Evolutionary conservation across 179 eudicot genomes (phyloP).

Genomic region (Silene noctiflora): DNA sequence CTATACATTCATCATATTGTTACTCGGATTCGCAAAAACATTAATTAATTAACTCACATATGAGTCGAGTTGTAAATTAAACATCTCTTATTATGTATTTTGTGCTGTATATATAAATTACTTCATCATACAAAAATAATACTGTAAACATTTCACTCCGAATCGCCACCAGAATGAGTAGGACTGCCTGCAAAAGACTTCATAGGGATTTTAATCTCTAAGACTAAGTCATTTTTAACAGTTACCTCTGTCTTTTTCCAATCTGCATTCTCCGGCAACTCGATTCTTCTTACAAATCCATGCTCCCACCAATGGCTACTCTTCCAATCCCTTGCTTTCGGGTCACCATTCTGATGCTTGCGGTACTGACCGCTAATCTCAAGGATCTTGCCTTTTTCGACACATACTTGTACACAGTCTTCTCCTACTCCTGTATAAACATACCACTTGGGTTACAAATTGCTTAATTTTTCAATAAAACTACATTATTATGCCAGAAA

Average conservation of each 20-base stretch:
- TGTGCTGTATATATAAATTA: conserved; percentile 20
- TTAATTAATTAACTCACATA: background rate
- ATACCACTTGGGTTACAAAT: no score
- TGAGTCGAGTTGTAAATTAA: conserved; percentile 1
- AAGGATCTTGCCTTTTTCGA: conserved; percentile 68
- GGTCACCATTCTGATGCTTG: conserved; percentile 40
- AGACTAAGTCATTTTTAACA: conserved; percentile 36
- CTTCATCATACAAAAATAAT: conserved; percentile 19
- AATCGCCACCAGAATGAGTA: conserved; percentile 24
- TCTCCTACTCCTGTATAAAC: conserved; percentile 43
- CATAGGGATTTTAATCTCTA: conserved; percentile 71
- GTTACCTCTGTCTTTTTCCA: conserved; percentile 62
- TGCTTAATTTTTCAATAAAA: no score
- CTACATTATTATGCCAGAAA: no score
- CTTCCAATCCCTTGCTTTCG: conserved; percentile 62
- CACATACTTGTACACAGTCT: conserved; percentile 41
- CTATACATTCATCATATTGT: background rate
- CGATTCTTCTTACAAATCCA: conserved; percentile 75
- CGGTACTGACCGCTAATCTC: conserved; percentile 65
- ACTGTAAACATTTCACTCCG: conserved; percentile 22
- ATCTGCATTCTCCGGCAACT: conserved; percentile 66
- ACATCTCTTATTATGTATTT: conserved; percentile 22
- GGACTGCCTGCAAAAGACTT: conserved; percentile 34
- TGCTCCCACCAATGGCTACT: conserved; percentile 81
- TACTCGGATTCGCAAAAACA: background rate